These are phyloP conservation scores for Colletotrichum filicis DNA, from an alignment of 2,329 filamentous ascomycete genomes.

Conservation along the genomic window DNA sequence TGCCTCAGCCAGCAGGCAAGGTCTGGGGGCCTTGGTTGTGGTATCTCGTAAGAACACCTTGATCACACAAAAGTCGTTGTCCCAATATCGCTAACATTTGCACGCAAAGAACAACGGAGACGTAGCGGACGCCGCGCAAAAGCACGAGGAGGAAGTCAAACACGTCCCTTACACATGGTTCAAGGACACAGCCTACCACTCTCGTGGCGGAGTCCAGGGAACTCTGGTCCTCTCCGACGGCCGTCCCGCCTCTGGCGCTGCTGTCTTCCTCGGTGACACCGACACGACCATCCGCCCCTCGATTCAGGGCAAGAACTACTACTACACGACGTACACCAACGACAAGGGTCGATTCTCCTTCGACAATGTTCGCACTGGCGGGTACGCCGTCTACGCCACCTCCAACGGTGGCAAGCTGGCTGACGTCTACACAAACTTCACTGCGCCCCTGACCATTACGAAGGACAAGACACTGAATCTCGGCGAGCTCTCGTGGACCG, in stretches of 20 bases:
- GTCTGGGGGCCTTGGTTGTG: constrained; percentile 35
- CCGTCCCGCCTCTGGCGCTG: constrained; percentile 53
- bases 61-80: not conserved
- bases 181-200: constrained; percentile 51
- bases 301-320: constrained; percentile 44
- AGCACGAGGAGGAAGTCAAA: constrained; percentile 47
- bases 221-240: constrained; percentile 54
- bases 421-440: constrained; percentile 54
- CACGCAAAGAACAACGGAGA: constrained; percentile 55
- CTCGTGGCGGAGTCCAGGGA: constrained; percentile 53
- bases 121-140: constrained; percentile 48
- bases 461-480: constrained; percentile 37
- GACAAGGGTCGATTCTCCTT: constrained; percentile 52
- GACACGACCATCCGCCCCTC: constrained; percentile 42
- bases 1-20: constrained; percentile 23
- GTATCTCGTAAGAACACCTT: constrained; percentile 24
- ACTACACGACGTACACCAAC: constrained; percentile 56
- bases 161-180: constrained; percentile 59
- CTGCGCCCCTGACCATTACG: constrained; percentile 46
- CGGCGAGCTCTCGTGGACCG: constrained; percentile 18
- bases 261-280: constrained; percentile 58
- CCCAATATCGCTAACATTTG: constrained; percentile 40
- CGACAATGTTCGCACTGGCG: constrained; percentile 50
- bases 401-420: constrained; percentile 52
- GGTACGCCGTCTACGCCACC: constrained; percentile 57